These are phyloP conservation scores for Coemansia guatemalensis DNA, from an alignment of 192 early-diverging fungal species.

Conservation along the genomic window DNA sequence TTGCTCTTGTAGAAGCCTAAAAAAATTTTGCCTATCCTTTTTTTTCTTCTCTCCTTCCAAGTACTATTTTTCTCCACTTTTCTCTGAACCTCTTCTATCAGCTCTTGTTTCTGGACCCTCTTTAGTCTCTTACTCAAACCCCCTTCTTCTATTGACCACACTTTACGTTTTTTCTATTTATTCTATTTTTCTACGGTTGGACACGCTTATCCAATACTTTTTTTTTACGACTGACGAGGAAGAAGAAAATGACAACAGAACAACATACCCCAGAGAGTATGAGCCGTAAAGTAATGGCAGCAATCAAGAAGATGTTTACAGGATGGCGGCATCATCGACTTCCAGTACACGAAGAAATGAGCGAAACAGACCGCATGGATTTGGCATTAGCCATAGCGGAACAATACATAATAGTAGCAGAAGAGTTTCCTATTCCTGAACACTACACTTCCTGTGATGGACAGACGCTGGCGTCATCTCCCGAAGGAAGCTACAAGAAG, in stretches of 20 bases:
- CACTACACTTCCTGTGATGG: background rate
- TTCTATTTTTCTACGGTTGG: background rate
- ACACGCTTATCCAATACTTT: too few relatives aligned
- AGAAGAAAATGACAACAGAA: conserved; percentile 1
- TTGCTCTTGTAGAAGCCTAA: too few relatives aligned
- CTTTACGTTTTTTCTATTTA: conserved; percentile 5
- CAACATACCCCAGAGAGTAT: background rate
- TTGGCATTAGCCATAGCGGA: conserved; percentile 38
- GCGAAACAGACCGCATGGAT: conserved; percentile 25
- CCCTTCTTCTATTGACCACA: background rate
- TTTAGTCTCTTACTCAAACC: background rate
- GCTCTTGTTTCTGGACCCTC: background rate
- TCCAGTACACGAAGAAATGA: conserved; percentile 1
- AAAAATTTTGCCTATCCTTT: too few relatives aligned
- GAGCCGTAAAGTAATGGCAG: background rate
- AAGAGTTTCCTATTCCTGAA: conserved; percentile 13
- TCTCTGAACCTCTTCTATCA: conserved; percentile 4
- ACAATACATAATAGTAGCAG: conserved; percentile 38
- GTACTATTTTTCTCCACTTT: background rate
- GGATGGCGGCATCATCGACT: background rate
- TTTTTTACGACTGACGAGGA: too few relatives aligned
- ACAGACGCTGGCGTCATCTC: conserved; percentile 1
- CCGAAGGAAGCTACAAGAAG: conserved; percentile 3
- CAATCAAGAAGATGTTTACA: conserved; percentile 14
- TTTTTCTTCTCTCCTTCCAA: too few relatives aligned